A percentile compares a stretch with the other conserved stretches of the same genome.
Evolutionary conservation across 306 rosid genomes (phyloP).

Genomic region (Pterocarpus santalinus): DNA sequence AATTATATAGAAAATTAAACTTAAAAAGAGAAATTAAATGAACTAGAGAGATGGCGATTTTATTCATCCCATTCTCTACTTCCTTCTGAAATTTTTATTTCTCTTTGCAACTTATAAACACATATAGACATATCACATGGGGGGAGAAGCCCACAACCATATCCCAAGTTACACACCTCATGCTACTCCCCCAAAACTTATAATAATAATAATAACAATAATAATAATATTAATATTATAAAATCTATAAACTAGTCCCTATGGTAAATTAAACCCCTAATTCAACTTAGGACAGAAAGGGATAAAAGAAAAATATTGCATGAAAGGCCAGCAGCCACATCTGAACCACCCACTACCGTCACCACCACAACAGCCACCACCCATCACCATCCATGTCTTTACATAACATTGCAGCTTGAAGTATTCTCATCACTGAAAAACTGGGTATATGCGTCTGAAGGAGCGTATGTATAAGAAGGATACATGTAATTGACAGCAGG

Average conservation of each 20-base stretch:
- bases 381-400: slow-evolving; percentile 40
- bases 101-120: slow-evolving; percentile 68
- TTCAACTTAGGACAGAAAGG: slow-evolving; percentile 47
- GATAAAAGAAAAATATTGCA: slow-evolving; percentile 15
- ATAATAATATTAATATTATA: not conserved
- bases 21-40: slow-evolving; percentile 19
- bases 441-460: slow-evolving; percentile 66
- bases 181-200: slow-evolving; percentile 35
- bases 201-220: not conserved
- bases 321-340: not conserved
- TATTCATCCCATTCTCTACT: slow-evolving; percentile 4
- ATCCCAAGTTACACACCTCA: slow-evolving; percentile 36
- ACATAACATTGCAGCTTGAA: slow-evolving; percentile 89
- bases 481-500: slow-evolving; percentile 66
- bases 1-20: not conserved
- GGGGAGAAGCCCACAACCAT: not conserved
- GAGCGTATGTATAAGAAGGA: slow-evolving; percentile 61
- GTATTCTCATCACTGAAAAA: slow-evolving; percentile 90
- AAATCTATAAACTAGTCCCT: slow-evolving; percentile 59
- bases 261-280: slow-evolving; percentile 46
- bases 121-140: slow-evolving; percentile 54
- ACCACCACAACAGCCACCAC: not conserved
- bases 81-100: slow-evolving; percentile 45
- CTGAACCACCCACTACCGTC: slow-evolving; percentile 29
- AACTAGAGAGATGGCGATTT: slow-evolving; percentile 39